Percentiles rank a stretch among this genome's conserved stretches.
phyloP scores from a whole-genome alignment of 2,329 filamentous ascomycete genomes.

The Coleophoma cylindrospora region DNA sequence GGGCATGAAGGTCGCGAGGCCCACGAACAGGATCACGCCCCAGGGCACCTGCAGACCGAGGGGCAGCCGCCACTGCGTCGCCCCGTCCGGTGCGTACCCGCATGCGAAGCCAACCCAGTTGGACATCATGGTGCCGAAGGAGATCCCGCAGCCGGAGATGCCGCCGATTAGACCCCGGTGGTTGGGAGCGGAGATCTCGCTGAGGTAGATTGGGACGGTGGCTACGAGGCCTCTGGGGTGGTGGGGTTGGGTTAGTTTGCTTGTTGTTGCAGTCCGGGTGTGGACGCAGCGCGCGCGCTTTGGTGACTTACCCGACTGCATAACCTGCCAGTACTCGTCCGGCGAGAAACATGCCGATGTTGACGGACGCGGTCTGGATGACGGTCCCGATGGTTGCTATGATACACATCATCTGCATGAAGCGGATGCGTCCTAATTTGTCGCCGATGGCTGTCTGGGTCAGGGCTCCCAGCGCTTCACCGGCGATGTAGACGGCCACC shows the following conservation, averaged over 20 bases:
- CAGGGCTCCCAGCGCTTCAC: constrained; percentile 50
- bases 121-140: constrained; percentile 49
- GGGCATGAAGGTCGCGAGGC: constrained; percentile 49
- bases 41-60: constrained; percentile 50
- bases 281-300: not conserved
- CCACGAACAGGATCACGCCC: constrained; percentile 48
- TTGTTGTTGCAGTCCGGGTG: too few species aligned
- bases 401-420: constrained; percentile 48
- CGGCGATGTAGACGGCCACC: constrained; percentile 54
- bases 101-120: constrained; percentile 55
- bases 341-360: constrained; percentile 48
- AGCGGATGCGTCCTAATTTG: constrained; percentile 44
- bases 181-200: constrained; percentile 20
- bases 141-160: constrained; percentile 45
- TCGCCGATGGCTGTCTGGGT: constrained; percentile 49
- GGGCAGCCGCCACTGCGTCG: constrained; percentile 49
- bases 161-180: constrained; percentile 21
- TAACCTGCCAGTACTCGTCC: constrained; percentile 41
- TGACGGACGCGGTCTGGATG: constrained; percentile 48
- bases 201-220: constrained; percentile 22
- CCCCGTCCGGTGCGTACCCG: constrained; percentile 45
- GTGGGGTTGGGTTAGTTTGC: not conserved
- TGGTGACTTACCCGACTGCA: constrained; percentile 34
- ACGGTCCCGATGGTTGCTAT: constrained; percentile 48
- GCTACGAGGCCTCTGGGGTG: constrained; percentile 23